These are phyloP conservation scores for Nemania diffusa DNA, from an alignment of 2,329 filamentous ascomycete species.

Conservation along the genomic window DNA sequence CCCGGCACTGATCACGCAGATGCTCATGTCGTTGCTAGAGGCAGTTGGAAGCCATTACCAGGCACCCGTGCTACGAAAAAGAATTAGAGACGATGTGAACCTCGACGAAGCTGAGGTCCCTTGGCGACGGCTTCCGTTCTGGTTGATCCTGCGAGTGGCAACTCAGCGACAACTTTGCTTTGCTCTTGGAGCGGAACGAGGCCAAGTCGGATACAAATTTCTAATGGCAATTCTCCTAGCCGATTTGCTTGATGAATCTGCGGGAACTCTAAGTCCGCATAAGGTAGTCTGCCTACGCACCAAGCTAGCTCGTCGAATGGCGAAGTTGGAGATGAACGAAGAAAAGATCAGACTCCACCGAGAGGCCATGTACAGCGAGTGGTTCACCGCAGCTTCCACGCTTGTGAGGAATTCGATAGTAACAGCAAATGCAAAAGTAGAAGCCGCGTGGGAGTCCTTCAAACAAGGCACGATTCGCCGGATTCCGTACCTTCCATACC, in stretches of 20 bases:
- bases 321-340: conserved; percentile 61
- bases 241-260: conserved; percentile 56
- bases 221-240: conserved; percentile 62
- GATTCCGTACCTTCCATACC: conserved; percentile 55
- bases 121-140: conserved; percentile 71
- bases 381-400: conserved; percentile 48
- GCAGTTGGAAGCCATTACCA: conserved; percentile 57
- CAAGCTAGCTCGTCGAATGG: conserved; percentile 67
- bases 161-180: conserved; percentile 62
- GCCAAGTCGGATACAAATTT: conserved; percentile 66
- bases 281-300: conserved; percentile 54
- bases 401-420: conserved; percentile 48
- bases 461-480: conserved; percentile 52
- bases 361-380: conserved; percentile 1
- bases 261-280: conserved; percentile 48
- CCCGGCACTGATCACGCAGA: conserved; percentile 67
- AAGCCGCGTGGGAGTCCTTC: conserved; percentile 53
- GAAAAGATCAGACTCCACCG: neutral
- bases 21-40: conserved; percentile 70
- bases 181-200: conserved; percentile 53
- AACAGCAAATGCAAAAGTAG: conserved; percentile 47
- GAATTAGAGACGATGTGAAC: conserved; percentile 71
- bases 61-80: conserved; percentile 61
- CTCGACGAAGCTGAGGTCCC: conserved; percentile 60
- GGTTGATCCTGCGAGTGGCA: conserved; percentile 70